Base-by-base conservation (phyloP, 1,284 basidiomycete genomes). In the Leccinum angustisporum region DNA sequence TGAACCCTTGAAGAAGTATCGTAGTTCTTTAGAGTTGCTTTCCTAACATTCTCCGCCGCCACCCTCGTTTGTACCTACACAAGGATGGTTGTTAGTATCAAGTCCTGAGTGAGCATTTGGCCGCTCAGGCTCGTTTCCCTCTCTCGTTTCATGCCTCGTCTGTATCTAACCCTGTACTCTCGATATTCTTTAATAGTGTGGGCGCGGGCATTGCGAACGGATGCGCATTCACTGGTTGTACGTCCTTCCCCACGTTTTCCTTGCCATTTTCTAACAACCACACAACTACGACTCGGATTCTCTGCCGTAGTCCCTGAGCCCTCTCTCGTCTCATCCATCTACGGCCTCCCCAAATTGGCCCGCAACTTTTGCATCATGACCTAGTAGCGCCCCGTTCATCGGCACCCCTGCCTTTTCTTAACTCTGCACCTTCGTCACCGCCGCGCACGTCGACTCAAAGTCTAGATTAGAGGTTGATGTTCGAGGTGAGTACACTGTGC, bases 331-430 rank as follows among this genome's bases (percentile, higher is more conserved):
- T 84, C 86, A 6, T 80, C 86, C 2, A 79, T 88, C 25, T 92
- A 89, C 87, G 90, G 90, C 13, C 72, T 81, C 31, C 70, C 78
- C n/a, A 82, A 90, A 66, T 76, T 87, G 2, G 90, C 85, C 11
- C 83, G 90, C 61, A 92, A 92, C 73, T 92, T 86, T 65, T 90
- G 90, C 27, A 77, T 90, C 51, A 72, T 90, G 61, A 84, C 86
- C 50, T 90, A 90, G 25, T 25, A 25, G 25, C 65, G 85, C 89
- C 0, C 86, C 88, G 7, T 88, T 92, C 73, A 72, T 86, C 30
- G 90, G 90, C 9, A 91, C 89, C 1, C 84, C 88, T 1, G 50
- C 84, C 1, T 92, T 91, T 70, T 90, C 90, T 5, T 91, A 89
- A 70, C 70, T 92, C 0, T 92, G 90, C 63, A 90, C 90, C 9